Conservation (phyloP, 495 filamentous ascomycete genomes). For the Wilcoxina mikolae region DNA sequence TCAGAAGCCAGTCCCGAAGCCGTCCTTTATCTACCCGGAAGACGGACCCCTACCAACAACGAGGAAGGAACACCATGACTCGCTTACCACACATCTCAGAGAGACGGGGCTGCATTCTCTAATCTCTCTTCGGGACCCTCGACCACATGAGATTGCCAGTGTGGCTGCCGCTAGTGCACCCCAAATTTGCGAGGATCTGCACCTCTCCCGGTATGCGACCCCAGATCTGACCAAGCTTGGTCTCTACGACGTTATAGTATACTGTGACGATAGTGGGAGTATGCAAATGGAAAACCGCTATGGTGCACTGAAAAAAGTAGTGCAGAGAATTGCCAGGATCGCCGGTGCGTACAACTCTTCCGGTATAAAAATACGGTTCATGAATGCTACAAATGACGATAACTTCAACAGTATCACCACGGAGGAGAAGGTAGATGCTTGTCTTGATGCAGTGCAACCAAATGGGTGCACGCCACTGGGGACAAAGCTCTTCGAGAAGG, state of each 20-base stretch:
- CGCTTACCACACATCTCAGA: not conserved
- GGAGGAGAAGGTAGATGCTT: conserved; percentile 39
- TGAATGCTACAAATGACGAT: conserved; percentile 9
- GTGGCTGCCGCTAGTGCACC: not conserved
- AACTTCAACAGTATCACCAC: conserved; percentile 35
- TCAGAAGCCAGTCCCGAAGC: too few species aligned
- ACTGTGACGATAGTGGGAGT: conserved; percentile 15
- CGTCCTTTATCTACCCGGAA: conserved; percentile 1
- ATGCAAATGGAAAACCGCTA: conserved; percentile 5
- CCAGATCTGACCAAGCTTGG: conserved; percentile 11
- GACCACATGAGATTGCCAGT: not conserved
- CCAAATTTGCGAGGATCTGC: not conserved
- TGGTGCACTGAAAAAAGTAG: not conserved
- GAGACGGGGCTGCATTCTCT: not conserved
- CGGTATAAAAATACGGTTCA: conserved; percentile 6
- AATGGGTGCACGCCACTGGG: conserved; percentile 52
- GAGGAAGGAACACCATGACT: not conserved
- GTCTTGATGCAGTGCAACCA: conserved; percentile 42
- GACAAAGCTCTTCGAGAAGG: conserved; percentile 42
- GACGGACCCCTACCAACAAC: not conserved
- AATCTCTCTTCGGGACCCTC: not conserved
- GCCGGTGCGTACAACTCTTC: not conserved
- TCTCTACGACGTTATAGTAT: conserved; percentile 19
- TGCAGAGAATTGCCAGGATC: conserved; percentile 3
- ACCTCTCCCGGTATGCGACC: not conserved